Percentiles rank a stretch among this genome's conserved stretches.
Conservation (phyloP, 768 basidiomycete species). For the Agrocybe praecox region DNA sequence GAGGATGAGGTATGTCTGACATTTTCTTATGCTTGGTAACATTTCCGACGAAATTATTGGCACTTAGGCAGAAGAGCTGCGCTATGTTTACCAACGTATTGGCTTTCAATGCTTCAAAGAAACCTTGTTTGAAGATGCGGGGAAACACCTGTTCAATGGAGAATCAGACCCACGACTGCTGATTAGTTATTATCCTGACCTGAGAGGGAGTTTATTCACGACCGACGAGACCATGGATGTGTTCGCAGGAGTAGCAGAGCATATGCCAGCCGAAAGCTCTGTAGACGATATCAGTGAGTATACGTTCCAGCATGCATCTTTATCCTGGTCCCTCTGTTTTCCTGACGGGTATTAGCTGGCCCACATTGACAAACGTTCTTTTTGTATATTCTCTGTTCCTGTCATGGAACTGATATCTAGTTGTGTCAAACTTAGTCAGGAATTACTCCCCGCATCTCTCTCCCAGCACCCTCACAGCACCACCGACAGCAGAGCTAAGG, state of each 20-base stretch:
- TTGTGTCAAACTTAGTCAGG: conserved; percentile 86
- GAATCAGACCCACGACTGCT: conserved; percentile 84
- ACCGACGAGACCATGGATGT: conserved; percentile 62
- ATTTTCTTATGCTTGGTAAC: not conserved
- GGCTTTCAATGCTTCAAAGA: conserved; percentile 80
- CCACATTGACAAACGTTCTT: conserved; percentile 25
- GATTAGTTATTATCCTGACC: conserved; percentile 76
- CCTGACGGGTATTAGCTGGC: conserved; percentile 17
- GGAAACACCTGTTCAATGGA: conserved; percentile 74
- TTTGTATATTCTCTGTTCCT: conserved; percentile 32
- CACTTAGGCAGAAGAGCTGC: conserved; percentile 63
- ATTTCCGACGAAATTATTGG: not conserved
- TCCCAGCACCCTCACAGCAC: conserved; percentile 66
- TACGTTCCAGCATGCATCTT: conserved; percentile 25
- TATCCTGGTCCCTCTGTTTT: conserved; percentile 21
- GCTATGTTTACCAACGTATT: conserved; percentile 80
- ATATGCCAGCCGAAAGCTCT: conserved; percentile 66
- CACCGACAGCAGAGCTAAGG: conserved; percentile 69
- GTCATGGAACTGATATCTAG: conserved; percentile 76
- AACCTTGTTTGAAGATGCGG: conserved; percentile 84
- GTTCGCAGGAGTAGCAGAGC: conserved; percentile 74
- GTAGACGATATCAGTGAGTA: conserved; percentile 89
- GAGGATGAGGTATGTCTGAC: conserved; percentile 51
- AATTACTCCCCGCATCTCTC: conserved; percentile 89
- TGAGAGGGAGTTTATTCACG: conserved; percentile 67